Base-by-base conservation (phyloP, 2,329 filamentous ascomycete species). In the Epichloe elymi region DNA sequence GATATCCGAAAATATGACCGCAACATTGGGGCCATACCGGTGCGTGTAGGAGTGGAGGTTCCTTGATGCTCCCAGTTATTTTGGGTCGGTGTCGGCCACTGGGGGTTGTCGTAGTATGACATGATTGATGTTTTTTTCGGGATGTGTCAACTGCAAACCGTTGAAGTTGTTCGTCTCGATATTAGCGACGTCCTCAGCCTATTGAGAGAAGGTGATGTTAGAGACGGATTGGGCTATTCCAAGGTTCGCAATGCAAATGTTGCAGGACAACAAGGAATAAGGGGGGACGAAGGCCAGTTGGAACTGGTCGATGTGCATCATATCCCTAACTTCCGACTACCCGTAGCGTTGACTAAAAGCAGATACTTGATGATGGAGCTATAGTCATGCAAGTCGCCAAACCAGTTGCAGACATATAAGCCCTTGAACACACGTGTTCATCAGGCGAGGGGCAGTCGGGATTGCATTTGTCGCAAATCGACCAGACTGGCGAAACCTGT, bases 61-160 rank as follows among this genome's bases (percentile, higher is more conserved):
- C 68, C 67, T 58, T 72, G 70, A 54, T 70, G 69, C n/a, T 73
- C 70, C 70, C 70, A 73, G 62, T 65, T 71, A 61, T 67, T 72
- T 55, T 68, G 65, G 54, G 52, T 55, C 23, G 61, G 58, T 49
- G 63, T 61, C 52, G 69, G 62, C 69, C 69, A 66, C 57, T 66
- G 69, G 36, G 61, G 61, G 59, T 70, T 71, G 55, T 72, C 69
- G 67, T 72, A 72, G 61, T 72, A 72, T 59, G 69, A 71, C 69
- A 71, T 71, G 60, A 38, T 49, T 48, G 45, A 14, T 40, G n/a
- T 10, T 26, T 8, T 1, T 38, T 38, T 38, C 19, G 33, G 30
- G n/a, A 35, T 14, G 14, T 33, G 26, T 51, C 33, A 19, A 23
- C 17, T 15, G 26, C 19, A 33, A 15, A 15, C 26, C 26, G 46